Percentiles rank a stretch among this genome's conserved stretches.
phyloP scores from a whole-genome alignment of 1,284 basidiomycete genomes.

The Cryptococcus floricola region DNA sequence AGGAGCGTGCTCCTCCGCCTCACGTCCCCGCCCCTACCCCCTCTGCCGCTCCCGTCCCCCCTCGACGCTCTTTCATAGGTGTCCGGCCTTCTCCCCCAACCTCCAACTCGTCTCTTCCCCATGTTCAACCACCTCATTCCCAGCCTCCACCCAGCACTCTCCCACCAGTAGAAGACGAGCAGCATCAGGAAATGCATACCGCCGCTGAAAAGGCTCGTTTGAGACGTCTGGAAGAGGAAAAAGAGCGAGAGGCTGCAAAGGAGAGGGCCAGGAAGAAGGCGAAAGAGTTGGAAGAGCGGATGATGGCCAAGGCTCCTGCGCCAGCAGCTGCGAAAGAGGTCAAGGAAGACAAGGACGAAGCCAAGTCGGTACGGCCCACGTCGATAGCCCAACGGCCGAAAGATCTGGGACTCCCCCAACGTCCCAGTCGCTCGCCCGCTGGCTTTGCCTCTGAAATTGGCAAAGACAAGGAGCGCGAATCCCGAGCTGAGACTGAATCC shows the following conservation, averaged over 20 bases:
- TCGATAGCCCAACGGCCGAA: constrained; percentile 22
- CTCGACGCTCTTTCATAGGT: not conserved
- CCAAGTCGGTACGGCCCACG: constrained; percentile 30
- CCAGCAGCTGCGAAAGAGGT: not conserved
- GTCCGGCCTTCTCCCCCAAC: not conserved
- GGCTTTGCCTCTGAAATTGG: not conserved
- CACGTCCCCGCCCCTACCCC: not conserved
- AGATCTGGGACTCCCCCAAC: not conserved
- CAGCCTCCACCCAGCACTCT: not conserved
- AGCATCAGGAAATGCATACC: constrained; percentile 80
- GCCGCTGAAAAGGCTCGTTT: constrained; percentile 79
- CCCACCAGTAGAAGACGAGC: constrained; percentile 51
- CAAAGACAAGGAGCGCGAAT: not conserved
- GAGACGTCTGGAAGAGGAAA: constrained; percentile 73
- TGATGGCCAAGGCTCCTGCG: constrained; percentile 1
- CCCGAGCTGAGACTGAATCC: constrained; percentile 5
- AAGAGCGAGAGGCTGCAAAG: constrained; percentile 72
- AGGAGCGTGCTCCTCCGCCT: not conserved
- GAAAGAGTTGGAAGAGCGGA: constrained; percentile 66
- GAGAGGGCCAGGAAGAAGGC: constrained; percentile 83
- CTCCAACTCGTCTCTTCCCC: not conserved
- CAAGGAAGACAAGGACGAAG: not conserved
- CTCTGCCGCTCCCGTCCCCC: not conserved
- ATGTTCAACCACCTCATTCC: not conserved
- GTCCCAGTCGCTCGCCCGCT: not conserved